A percentile compares a stretch with the other conserved stretches of the same genome.
Evolutionary conservation across 305 asterid species (phyloP).

Genomic region (Vinca major): DNA sequence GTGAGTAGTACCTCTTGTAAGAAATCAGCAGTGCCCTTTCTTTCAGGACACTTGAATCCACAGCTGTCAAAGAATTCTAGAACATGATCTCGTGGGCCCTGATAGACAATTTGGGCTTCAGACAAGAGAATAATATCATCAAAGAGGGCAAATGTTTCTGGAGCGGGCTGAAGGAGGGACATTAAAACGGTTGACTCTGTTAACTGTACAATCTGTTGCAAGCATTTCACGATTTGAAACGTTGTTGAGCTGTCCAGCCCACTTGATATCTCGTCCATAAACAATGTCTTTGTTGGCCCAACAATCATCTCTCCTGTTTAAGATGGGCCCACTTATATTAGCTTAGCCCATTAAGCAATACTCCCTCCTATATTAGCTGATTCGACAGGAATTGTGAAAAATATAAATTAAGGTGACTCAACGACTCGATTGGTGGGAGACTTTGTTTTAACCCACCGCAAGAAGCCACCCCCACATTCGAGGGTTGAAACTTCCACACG

Average conservation of each 20-base stretch:
- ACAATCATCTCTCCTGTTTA: slow-evolving; percentile 53
- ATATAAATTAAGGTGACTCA: too few relatives aligned
- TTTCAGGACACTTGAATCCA: slow-evolving; percentile 55
- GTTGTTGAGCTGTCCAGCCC: slow-evolving; percentile 63
- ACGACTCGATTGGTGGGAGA: too few relatives aligned
- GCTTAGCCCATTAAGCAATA: background rate
- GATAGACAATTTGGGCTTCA: slow-evolving; percentile 55
- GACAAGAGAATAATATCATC: slow-evolving; percentile 48
- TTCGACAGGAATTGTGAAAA: too few relatives aligned
- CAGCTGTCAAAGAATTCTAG: slow-evolving; percentile 39
- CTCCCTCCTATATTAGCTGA: too few relatives aligned
- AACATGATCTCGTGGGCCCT: slow-evolving; percentile 49
- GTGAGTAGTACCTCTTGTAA: slow-evolving; percentile 67
- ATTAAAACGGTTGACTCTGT: slow-evolving; percentile 46
- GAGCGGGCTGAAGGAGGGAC: slow-evolving; percentile 61
- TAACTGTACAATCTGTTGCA: slow-evolving; percentile 43
- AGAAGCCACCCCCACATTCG: too few relatives aligned
- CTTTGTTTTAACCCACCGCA: too few relatives aligned
- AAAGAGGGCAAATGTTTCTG: slow-evolving; percentile 48
- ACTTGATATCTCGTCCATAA: slow-evolving; percentile 62
- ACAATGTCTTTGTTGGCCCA: slow-evolving; percentile 49
- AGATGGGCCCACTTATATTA: background rate
- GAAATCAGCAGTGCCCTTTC: slow-evolving; percentile 61
- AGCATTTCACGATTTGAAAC: slow-evolving; percentile 47
- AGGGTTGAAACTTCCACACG: too few relatives aligned